Evolutionary conservation across 305 asterid genomes (phyloP).

Genomic region (Fraxinus baroniana): DNA sequence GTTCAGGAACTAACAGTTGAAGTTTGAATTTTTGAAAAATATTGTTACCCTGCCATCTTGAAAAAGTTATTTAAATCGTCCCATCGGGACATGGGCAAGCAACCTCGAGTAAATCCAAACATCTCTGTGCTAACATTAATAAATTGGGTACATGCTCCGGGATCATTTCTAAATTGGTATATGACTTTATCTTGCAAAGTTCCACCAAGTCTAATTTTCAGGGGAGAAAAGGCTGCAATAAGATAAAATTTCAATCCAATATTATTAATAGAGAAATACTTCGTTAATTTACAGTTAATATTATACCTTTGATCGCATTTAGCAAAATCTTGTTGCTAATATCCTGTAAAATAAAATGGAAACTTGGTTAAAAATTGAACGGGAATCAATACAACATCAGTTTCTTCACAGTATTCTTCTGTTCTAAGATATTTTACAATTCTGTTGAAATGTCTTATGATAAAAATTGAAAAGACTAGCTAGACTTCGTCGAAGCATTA

Average conservation of each 20-base stretch:
- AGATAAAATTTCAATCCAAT: slow-evolving; percentile 6
- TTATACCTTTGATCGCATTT: slow-evolving; percentile 67
- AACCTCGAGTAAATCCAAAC: slow-evolving; percentile 71
- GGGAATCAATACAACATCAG: not conserved
- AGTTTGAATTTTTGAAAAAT: not conserved
- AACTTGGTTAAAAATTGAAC: not conserved
- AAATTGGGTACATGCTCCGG: slow-evolving; percentile 48
- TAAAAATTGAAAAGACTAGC: too few species aligned
- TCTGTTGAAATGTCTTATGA: not conserved
- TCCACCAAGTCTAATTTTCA: slow-evolving; percentile 84
- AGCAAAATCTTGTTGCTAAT: slow-evolving; percentile 57
- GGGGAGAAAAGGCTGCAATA: slow-evolving; percentile 73
- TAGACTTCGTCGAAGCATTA: too few species aligned
- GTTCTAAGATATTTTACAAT: not conserved
- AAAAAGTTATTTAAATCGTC: slow-evolving; percentile 65
- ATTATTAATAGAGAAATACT: not conserved
- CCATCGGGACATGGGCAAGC: slow-evolving; percentile 82
- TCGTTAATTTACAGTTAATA: not conserved
- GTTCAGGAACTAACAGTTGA: not conserved
- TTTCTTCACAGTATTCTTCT: not conserved
- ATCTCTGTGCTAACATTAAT: slow-evolving; percentile 36
- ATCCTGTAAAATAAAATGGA: slow-evolving; percentile 41
- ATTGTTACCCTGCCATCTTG: slow-evolving; percentile 51
- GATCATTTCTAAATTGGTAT: slow-evolving; percentile 50
- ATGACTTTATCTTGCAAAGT: slow-evolving; percentile 73